Conservation (phyloP, 1,139 yeast genomes). For the Scheffersomyces titani region DNA sequence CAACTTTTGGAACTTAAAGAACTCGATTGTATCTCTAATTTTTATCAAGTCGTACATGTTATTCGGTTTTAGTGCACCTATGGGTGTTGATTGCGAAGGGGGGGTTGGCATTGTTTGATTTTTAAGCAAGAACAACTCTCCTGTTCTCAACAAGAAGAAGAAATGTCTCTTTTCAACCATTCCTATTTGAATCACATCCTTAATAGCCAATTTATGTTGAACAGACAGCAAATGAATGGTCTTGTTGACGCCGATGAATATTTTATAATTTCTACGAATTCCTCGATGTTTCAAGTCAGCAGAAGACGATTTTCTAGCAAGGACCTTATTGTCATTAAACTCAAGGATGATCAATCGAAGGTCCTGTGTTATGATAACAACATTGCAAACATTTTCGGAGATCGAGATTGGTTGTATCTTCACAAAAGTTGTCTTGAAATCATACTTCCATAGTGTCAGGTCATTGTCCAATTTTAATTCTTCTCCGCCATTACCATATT, state of each 20-base stretch:
- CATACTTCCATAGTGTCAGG: slow-evolving; percentile 41
- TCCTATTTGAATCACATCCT: slow-evolving; percentile 24
- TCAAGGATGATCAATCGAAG: slow-evolving; percentile 34
- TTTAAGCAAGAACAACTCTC: slow-evolving; percentile 41
- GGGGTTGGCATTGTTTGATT: slow-evolving; percentile 22
- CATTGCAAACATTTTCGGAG: slow-evolving; percentile 14
- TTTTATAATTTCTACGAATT: slow-evolving; percentile 20
- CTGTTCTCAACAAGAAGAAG: slow-evolving; percentile 35
- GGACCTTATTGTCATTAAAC: slow-evolving; percentile 14
- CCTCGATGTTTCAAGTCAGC: slow-evolving; percentile 3
- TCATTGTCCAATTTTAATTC: slow-evolving; percentile 41
- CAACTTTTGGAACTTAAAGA: slow-evolving; percentile 28
- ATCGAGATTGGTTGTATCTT: slow-evolving; percentile 21
- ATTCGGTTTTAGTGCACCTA: slow-evolving; percentile 18
- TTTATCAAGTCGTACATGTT: slow-evolving; percentile 42
- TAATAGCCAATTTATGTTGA: slow-evolving; percentile 24
- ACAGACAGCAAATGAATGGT: slow-evolving; percentile 41
- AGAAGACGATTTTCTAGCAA: slow-evolving; percentile 6
- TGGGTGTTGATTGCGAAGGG: slow-evolving; percentile 12
- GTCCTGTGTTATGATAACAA: slow-evolving; percentile 34
- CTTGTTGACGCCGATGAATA: slow-evolving; percentile 33
- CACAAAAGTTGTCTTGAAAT: slow-evolving; percentile 31
- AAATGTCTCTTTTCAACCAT: slow-evolving; percentile 36
- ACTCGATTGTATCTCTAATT: slow-evolving; percentile 32
- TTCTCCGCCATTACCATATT: slow-evolving; percentile 35